Evolutionary conservation across 2,329 filamentous ascomycete species (phyloP), one percentile per base, ranked within the genome.

Genomic region (Xylaria digitata): DNA sequence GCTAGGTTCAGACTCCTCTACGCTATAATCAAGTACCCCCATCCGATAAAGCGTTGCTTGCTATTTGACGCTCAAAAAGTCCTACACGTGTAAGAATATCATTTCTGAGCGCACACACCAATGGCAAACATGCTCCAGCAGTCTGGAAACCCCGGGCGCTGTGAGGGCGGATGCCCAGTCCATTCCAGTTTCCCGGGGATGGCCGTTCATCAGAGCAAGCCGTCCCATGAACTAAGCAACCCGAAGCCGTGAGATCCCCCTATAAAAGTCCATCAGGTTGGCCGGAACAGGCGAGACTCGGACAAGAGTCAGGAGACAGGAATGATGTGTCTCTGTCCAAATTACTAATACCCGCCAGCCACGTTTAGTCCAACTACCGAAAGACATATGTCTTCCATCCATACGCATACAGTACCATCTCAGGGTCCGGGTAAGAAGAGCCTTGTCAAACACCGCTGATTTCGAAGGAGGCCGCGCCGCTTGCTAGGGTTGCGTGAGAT

Each of bases 291-390:
- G 37, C 61, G 65, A 63, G 65, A 61, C 46, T 63, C 48, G 32
- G 61, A 32, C 58, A 61, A 65, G 65, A 63, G 42, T 63, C 52
- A 37, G 34, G 49, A 46, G 34, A 23, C 37, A 26, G 65, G 65
- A 68, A 70, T 68, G 65, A 30, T 21, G 34, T 68, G 62, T 70
- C 62, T 66, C 60, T 63, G 42, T 46, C 56, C 15, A 62, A 34
- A 67, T 68, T 66, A 63, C 40, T 11, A 37, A 55, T 61, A 50
- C 48, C 45, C 9, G 43, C 37, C 48, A 56, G 45, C 63, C 67
- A 64, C 67, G 64, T 69, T 69, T 52, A n/a, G 49, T 17, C 40
- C 32, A 32, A 54, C 61, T 62, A 40, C 61, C 46, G 49, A 58
- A 52, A 62, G 54, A 64, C 64, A 63, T 15, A 26, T 65, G 61